phyloP scores from a whole-genome alignment of 2,329 filamentous ascomycete genomes.

The Ophiostoma fasciatum region DNA sequence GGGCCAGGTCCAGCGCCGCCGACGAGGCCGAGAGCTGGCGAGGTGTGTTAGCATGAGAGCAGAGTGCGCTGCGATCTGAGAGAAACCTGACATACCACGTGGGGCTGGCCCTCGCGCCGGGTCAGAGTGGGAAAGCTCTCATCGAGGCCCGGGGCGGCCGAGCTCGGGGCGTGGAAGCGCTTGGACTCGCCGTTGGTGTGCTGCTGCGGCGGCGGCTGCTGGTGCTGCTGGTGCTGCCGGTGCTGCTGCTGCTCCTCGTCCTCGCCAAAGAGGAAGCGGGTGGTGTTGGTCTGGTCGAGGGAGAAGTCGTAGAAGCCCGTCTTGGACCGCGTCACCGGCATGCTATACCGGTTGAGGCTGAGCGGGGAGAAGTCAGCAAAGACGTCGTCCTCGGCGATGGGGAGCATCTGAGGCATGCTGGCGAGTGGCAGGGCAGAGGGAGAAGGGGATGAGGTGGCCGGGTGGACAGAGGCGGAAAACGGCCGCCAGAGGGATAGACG shows the following conservation, averaged over 20 bases:
- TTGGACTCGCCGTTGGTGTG: constrained; percentile 46
- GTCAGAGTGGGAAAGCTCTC: constrained; percentile 80
- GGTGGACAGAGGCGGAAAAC: too few relatives aligned
- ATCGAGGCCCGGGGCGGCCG: constrained; percentile 28
- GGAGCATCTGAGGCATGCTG: background rate
- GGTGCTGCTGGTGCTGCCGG: too few relatives aligned
- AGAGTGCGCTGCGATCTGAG: background rate
- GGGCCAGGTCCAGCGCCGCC: constrained; percentile 65
- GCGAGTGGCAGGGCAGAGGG: background rate
- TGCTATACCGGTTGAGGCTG: constrained; percentile 81
- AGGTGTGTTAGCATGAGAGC: background rate
- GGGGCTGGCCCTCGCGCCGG: constrained; percentile 38
- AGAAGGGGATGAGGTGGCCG: too few relatives aligned
- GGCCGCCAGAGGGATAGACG: too few relatives aligned
- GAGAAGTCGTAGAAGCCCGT: constrained; percentile 48
- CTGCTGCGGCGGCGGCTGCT: too few relatives aligned
- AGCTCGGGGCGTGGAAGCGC: constrained; percentile 55
- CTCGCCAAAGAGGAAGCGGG: constrained; percentile 69
- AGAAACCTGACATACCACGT: constrained; percentile 24
- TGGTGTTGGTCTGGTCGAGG: constrained; percentile 71
- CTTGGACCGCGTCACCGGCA: constrained; percentile 67
- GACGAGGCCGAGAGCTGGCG: constrained; percentile 62
- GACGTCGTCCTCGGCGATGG: background rate
- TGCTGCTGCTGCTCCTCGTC: constrained; percentile 51
- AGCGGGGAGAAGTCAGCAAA: constrained; percentile 5